phyloP scores from a whole-genome alignment of 441 rosid species.

The Pelargonium fulgidum region DNA sequence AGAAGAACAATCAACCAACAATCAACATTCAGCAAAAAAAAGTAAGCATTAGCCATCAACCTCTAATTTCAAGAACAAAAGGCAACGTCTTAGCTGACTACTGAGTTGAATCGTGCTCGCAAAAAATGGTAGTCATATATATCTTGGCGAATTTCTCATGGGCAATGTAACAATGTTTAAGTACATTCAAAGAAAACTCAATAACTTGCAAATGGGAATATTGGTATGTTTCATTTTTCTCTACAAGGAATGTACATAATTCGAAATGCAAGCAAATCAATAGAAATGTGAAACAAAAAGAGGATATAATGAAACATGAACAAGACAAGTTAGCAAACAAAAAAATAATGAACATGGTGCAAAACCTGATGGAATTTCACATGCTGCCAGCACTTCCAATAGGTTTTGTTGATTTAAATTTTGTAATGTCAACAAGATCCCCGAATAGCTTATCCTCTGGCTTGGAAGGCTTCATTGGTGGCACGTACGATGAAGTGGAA shows the following conservation, averaged over 20 bases:
- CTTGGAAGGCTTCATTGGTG: slow-evolving; percentile 55
- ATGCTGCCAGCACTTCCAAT: slow-evolving; percentile 74
- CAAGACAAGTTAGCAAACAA: slow-evolving; percentile 19
- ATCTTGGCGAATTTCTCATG: not conserved
- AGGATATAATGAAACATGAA: slow-evolving; percentile 19
- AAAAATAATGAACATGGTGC: not conserved
- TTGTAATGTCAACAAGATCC: slow-evolving; percentile 90
- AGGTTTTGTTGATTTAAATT: slow-evolving; percentile 60
- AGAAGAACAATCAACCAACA: no score
- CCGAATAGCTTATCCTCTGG: slow-evolving; percentile 96
- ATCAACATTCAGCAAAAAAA: no score
- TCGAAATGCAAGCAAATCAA: slow-evolving; percentile 34
- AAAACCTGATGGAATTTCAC: slow-evolving; percentile 35
- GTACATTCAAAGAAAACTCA: not conserved
- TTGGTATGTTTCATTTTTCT: slow-evolving; percentile 14
- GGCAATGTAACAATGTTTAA: not conserved
- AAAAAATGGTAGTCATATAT: not conserved
- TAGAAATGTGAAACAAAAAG: slow-evolving; percentile 22
- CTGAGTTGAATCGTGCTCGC: no score
- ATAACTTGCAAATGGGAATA: not conserved
- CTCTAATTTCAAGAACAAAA: no score
- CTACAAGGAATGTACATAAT: slow-evolving; percentile 50
- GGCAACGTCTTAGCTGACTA: no score
- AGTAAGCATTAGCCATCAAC: no score
- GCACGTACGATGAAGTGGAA: slow-evolving; percentile 50